These are phyloP conservation scores for Lavandula angustifolia DNA, from an alignment of 257 asterid genomes.

Conservation along the genomic window DNA sequence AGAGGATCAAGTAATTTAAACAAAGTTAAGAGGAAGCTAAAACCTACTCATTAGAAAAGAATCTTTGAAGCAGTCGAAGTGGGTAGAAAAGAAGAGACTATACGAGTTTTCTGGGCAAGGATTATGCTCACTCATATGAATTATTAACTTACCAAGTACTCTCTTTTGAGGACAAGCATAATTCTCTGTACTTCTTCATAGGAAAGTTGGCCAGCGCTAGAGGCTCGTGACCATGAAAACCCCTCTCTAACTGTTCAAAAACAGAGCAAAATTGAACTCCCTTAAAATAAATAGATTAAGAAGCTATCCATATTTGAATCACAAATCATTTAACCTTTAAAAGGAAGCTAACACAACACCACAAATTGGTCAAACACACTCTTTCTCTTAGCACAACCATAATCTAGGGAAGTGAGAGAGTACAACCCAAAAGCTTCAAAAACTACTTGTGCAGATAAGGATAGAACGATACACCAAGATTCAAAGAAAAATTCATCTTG, in stretches of 20 bases:
- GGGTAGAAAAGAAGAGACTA: not conserved
- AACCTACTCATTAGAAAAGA: not conserved
- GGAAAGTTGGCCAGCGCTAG: constrained; percentile 63
- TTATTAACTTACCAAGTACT: constrained; percentile 61
- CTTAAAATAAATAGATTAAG: constrained; percentile 12
- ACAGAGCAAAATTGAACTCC: constrained; percentile 19
- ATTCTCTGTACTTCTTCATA: constrained; percentile 63
- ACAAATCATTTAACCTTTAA: not conserved
- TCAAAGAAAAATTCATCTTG: constrained; percentile 13
- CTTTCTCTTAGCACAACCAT: constrained; percentile 5
- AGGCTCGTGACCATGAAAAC: constrained; percentile 73
- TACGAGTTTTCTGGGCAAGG: constrained; percentile 1
- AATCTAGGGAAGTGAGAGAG: constrained; percentile 23
- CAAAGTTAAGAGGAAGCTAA: constrained; percentile 3
- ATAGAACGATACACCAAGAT: no score
- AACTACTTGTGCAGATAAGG: no score
- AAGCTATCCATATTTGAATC: constrained; percentile 1
- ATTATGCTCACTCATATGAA: not conserved
- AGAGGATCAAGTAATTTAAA: constrained; percentile 1
- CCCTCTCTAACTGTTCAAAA: constrained; percentile 70
- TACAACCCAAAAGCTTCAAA: constrained; percentile 17
- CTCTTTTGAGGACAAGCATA: constrained; percentile 55
- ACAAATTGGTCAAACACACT: not conserved
- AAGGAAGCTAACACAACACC: constrained; percentile 4
- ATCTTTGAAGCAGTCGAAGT: not conserved